Evolutionary conservation across 164 flowering plant species (phyloP).

Genomic region (Buxus sempervirens): DNA sequence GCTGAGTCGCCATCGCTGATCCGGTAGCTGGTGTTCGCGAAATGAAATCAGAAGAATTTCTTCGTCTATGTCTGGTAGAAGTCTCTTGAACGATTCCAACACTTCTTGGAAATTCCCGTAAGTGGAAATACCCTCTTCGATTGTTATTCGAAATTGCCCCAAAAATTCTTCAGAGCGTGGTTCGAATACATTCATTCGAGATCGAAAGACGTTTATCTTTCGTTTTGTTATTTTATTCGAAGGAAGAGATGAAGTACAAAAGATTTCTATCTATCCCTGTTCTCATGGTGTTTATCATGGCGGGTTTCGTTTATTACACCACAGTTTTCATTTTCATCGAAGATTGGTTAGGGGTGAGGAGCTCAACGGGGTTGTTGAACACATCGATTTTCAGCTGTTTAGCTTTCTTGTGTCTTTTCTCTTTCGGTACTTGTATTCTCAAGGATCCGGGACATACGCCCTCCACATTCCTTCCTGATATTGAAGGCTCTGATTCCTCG

Average conservation of each 20-base stretch:
- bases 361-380: slow-evolving; percentile 46
- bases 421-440: slow-evolving; percentile 45
- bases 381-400: slow-evolving; percentile 42
- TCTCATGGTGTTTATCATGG: slow-evolving; percentile 26
- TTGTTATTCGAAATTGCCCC: too few relatives aligned
- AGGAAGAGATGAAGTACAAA: slow-evolving; percentile 30
- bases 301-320: slow-evolving; percentile 46
- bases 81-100: too few relatives aligned
- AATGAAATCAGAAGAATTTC: too few relatives aligned
- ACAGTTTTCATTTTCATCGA: slow-evolving; percentile 56
- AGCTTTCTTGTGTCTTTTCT: slow-evolving; percentile 37
- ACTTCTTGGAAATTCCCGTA: too few relatives aligned
- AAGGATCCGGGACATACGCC: slow-evolving; percentile 61
- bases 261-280: slow-evolving; percentile 48
- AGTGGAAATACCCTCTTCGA: too few relatives aligned
- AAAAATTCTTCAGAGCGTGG: too few relatives aligned
- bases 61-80: too few relatives aligned
- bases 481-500: slow-evolving; percentile 32
- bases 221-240: too few relatives aligned
- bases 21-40: too few relatives aligned
- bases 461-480: slow-evolving; percentile 49
- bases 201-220: too few relatives aligned
- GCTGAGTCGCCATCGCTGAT: too few relatives aligned
- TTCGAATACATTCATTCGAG: too few relatives aligned
- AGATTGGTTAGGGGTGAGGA: slow-evolving; percentile 46